These are phyloP conservation scores for Auriscalpium microsporum DNA, from an alignment of 768 basidiomycete species.

Conservation along the genomic window DNA sequence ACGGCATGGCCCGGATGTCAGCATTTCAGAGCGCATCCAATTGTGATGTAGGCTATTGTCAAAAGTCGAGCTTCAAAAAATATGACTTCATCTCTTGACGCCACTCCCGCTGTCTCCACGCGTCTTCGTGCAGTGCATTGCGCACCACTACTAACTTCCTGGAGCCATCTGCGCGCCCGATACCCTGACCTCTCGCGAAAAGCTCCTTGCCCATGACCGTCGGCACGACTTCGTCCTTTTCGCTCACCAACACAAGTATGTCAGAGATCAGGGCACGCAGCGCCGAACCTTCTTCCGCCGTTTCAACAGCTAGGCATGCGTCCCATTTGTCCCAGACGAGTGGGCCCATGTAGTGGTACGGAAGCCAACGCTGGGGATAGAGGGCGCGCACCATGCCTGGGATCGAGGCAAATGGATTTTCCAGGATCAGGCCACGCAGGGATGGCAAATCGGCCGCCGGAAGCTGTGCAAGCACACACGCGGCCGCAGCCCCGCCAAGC, in stretches of 20 bases:
- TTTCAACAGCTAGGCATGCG: conserved; percentile 24
- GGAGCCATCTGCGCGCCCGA: background rate
- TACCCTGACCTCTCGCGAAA: conserved; percentile 8
- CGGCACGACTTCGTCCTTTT: conserved; percentile 40
- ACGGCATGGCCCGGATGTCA: no score
- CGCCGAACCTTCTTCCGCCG: background rate
- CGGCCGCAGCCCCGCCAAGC: conserved; percentile 36
- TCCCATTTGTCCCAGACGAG: conserved; percentile 42
- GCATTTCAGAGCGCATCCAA: no score
- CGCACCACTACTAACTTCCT: conserved; percentile 21
- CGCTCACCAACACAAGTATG: conserved; percentile 32
- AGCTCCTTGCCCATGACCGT: conserved; percentile 27
- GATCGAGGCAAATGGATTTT: conserved; percentile 43
- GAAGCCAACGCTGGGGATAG: conserved; percentile 40
- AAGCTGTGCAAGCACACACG: conserved; percentile 28
- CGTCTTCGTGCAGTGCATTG: conserved; percentile 32
- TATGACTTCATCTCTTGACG: conserved; percentile 19
- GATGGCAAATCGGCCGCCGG: background rate
- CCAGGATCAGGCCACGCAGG: conserved; percentile 34
- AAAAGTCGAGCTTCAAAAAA: background rate
- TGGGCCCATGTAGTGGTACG: conserved; percentile 39
- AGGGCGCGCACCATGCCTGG: conserved; percentile 38
- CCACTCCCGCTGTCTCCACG: conserved; percentile 26
- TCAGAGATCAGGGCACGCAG: conserved; percentile 15
- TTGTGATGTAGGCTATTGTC: no score